Evolutionary conservation across 495 filamentous ascomycete genomes (phyloP), one percentile per base, ranked within the genome.

Genomic region (Neurospora africana): DNA sequence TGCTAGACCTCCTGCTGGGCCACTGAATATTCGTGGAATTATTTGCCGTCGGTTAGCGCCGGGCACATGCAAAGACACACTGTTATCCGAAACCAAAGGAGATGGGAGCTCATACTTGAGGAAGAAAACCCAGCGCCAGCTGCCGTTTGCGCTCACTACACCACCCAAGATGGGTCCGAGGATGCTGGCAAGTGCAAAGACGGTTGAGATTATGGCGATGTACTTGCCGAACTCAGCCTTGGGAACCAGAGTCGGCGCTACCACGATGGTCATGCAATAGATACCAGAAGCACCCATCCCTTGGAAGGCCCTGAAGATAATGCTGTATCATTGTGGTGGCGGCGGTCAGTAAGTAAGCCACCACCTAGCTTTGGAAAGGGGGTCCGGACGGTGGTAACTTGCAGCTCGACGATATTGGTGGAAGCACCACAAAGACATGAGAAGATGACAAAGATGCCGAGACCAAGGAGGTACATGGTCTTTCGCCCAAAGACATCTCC

Each of bases 401-500:
- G 88, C 87, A 89, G 78, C 72, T 85, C 80, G 1, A 78, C 75
- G 71, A 88, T 82, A 17, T 76, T 82, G 44, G 79, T 81, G 3
- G 82, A 77, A 11, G 77, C 80, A 7, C 85, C 86, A 70, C 86
- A 89, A 36, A 81, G 87, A 36, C 82, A 79, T 0, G 87, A 89
- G 72, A 88, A 88, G 0, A 83, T 75, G 17, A 82, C 79, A 68
- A 89, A 84, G 37, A 88, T 74, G 30, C 81, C 75, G 11, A 88
- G 77, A 30, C 83, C 75, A 4, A 80, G 74, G 0, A 87, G 67
- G 19, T 86, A 74, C 8, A 83, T 72, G 7, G 76, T 65, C 72
- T 87, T 88, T n/a, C 82, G 76, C 0, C 86, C 86, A 9, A 87
- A 74, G n/a, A 87, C 84, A 73, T 87, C 83, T 68, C 84, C 86